Evolutionary conservation across 805 yeast species (phyloP), one percentile per base, ranked within the genome.

Genomic region (Nakazawaea wyomingensis): DNA sequence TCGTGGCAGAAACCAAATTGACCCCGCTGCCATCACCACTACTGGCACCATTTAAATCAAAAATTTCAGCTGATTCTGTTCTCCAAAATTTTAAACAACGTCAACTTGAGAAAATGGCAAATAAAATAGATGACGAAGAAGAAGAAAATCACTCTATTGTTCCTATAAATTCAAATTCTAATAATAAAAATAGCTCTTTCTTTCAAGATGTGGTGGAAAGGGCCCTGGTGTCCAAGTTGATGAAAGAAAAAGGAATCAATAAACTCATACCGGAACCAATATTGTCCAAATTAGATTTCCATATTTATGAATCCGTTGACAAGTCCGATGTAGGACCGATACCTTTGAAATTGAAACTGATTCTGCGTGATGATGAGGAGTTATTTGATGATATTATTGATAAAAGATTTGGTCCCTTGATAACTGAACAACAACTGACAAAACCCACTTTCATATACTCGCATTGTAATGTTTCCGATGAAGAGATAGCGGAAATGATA

Each of bases 201-300:
- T 37, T 43, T 24, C 29, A 18, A 26, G 38, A 37, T 11, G 41
- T 43, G 6, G 28, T 17, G 1, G 38, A 37, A n/a, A 27, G 39
- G 6, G 34, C 37, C 4, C 17, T 18, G 18, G 19, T 43, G 14
- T 26, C 46, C 18, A 33, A 34, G 33, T 28, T 43, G 27, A 43
- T 43, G 43, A 43, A 38, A 22, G 43, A 43, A 17, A 43, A 33
- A 28, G 46, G 46, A 1, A 8, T 37, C 4, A 38, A 34, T 14
- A 43, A 37, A 22, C 17, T 32, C 11, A 33, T 43, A 10, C 38
- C 20, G 19, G 32, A 34, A 7, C 46, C 42, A 3, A n/a, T 16
- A 10, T 29, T 43, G 17, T 4, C 16, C 5, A 30, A 16, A 11
- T 14, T n/a, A 4, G 32, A 37, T 20, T 38, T 43, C 27, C 46